Conservation (phyloP, 345 rosid genomes). For the Mangifera indica region DNA sequence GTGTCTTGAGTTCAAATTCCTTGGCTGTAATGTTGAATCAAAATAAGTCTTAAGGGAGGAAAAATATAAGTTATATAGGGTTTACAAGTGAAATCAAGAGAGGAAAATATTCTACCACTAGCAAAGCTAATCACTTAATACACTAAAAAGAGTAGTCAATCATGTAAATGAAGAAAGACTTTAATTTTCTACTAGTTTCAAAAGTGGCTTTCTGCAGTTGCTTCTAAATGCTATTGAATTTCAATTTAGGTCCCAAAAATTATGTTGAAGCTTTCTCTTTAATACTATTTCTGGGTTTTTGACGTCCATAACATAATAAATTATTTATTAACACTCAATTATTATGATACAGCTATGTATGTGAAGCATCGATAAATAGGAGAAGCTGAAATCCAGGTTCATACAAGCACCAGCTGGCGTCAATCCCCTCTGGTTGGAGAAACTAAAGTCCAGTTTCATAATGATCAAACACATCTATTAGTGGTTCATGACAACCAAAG, state of each 20-base stretch:
- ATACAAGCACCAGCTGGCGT: constrained; percentile 42
- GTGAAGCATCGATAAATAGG: constrained; percentile 85
- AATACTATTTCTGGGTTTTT: neutral
- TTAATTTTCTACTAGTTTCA: too few relatives aligned
- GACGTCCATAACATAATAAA: neutral
- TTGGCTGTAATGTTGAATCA: too few relatives aligned
- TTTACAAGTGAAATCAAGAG: too few relatives aligned
- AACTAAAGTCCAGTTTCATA: constrained; percentile 52
- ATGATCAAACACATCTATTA: constrained; percentile 44
- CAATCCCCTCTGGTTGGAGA: constrained; percentile 37
- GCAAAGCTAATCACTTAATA: too few relatives aligned
- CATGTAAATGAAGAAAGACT: too few relatives aligned
- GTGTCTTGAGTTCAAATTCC: too few relatives aligned
- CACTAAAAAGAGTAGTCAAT: too few relatives aligned
- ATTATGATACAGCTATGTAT: constrained; percentile 48
- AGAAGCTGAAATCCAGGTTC: constrained; percentile 44
- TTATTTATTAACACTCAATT: neutral
- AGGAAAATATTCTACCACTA: too few relatives aligned
- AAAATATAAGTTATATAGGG: too few relatives aligned
- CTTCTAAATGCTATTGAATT: neutral
- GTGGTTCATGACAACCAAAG: constrained; percentile 48
- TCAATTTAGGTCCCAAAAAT: neutral
- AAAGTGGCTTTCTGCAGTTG: too few relatives aligned
- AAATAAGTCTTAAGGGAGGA: too few relatives aligned
- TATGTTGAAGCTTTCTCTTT: neutral